Base-by-base conservation (phyloP, 1,139 yeast genomes). In the Sugiyamaella sp. region DNA sequence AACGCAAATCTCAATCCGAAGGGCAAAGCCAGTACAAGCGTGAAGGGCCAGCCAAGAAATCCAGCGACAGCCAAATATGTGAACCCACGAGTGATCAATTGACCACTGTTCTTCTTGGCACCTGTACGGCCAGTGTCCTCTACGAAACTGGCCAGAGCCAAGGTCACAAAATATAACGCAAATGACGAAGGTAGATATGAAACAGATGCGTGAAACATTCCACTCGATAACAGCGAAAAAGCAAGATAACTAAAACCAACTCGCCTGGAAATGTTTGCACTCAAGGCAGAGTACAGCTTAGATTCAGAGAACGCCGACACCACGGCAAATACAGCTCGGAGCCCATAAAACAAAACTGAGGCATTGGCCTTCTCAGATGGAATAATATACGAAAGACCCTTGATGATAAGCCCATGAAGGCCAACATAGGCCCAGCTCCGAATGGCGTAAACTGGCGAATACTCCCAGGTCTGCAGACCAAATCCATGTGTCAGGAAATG, bases 381-480 rank as follows among this genome's bases (percentile, higher is more conserved):
- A 1, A 48, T n/a, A 21, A 41, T 19, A 5, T 6, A 35, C 29
- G 50, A 42, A 5, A 52, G 54, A 4, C 55, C 48, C 29, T 60
- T 57, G 19, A 71, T 55, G 3, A 69, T 58, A 14, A 60, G 38
- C 1, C 73, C 74, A 52, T 74, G 76, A 3, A 71, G 49, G 25
- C 63, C 65, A 3, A 73, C 67, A 63, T 86, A 90, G 0, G 87
- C 79, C 82, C 95, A 91, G 5, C 96, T 88, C 59, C 98, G 74
- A 51, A 91, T 89, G 17, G 96, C 90, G 66, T 81, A 89, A 53
- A 80, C 88, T 0, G 98, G 97, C 0, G 97, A 89, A 68, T 91
- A 91, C 66, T 91, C 98, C 98, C 97, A 91, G 0, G 98, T 91
- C 69, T 90, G 90, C 62, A 89, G 87, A 2, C 98, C 99, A 68